Percentiles rank a stretch among this genome's conserved stretches.
Conservation (phyloP, 768 basidiomycete genomes). For the Tulasnella sp. region DNA sequence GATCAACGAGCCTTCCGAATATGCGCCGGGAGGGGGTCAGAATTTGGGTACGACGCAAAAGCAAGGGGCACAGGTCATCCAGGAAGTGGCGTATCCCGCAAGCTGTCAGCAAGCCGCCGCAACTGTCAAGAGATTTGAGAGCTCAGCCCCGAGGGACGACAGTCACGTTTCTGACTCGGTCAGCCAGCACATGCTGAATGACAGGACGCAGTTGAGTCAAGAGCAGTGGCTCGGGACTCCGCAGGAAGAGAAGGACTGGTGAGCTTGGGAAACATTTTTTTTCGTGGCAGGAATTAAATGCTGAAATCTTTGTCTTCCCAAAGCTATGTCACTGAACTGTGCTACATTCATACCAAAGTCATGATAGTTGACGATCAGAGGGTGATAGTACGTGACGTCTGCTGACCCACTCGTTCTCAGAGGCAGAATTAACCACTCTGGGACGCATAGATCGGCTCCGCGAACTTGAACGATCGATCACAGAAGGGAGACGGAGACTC, state of each 20-base stretch:
- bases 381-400: conserved; percentile 56
- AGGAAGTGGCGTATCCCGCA: conserved; percentile 56
- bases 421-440: background rate
- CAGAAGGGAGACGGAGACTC: conserved; percentile 91
- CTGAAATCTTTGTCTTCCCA: conserved; percentile 7
- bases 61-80: conserved; percentile 38
- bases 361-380: conserved; percentile 91
- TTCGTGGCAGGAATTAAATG: conserved; percentile 19
- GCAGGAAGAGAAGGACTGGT: conserved; percentile 74
- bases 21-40: background rate
- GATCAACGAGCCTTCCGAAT: background rate
- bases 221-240: conserved; percentile 79
- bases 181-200: conserved; percentile 64
- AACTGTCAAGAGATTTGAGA: conserved; percentile 62
- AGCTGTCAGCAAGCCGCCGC: conserved; percentile 54
- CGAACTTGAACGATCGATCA: conserved; percentile 82
- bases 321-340: conserved; percentile 67
- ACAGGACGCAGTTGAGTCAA: conserved; percentile 47
- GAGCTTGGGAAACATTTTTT: conserved; percentile 31
- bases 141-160: conserved; percentile 46
- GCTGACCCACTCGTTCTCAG: background rate
- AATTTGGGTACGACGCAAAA: conserved; percentile 32
- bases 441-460: conserved; percentile 69
- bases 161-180: conserved; percentile 64
- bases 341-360: conserved; percentile 72